Conservation (phyloP, 1,139 yeast genomes). For the Candida sp. region DNA sequence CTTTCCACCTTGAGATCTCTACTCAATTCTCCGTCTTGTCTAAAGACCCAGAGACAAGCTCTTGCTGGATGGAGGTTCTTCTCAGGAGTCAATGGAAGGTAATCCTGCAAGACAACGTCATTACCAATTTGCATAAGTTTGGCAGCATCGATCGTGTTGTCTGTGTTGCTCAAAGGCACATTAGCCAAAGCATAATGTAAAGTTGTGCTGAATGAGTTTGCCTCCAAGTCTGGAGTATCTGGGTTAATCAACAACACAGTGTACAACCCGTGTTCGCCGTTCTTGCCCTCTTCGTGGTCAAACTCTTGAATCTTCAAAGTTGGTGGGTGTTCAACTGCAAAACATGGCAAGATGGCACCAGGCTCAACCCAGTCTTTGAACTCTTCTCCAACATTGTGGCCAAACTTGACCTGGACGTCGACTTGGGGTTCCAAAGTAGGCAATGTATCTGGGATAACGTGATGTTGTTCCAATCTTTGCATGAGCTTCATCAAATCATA, state of each 20-base stretch:
- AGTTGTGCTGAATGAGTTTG: conserved; percentile 72
- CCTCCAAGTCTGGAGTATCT: conserved; percentile 80
- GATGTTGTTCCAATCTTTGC: conserved; percentile 89
- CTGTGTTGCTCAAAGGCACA: conserved; percentile 61
- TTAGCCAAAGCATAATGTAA: conserved; percentile 83
- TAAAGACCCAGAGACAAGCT: conserved; percentile 89
- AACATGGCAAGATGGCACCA: conserved; percentile 74
- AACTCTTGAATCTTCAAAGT: conserved; percentile 76
- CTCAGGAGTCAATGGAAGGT: conserved; percentile 88
- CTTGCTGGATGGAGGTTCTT: conserved; percentile 86
- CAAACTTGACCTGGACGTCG: conserved; percentile 77
- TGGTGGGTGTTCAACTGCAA: conserved; percentile 78
- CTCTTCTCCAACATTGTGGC: conserved; percentile 61
- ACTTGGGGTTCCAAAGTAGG: conserved; percentile 89
- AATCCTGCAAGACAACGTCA: conserved; percentile 54
- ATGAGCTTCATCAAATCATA: conserved; percentile 71
- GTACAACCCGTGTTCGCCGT: conserved; percentile 53
- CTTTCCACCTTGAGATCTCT: conserved; percentile 21
- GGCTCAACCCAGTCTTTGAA: conserved; percentile 72
- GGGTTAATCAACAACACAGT: conserved; percentile 88
- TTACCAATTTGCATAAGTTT: conserved; percentile 46
- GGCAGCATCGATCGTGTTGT: conserved; percentile 60
- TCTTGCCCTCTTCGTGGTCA: conserved; percentile 34
- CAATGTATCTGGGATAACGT: conserved; percentile 91
- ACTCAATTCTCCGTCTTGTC: conserved; percentile 50